phyloP scores from a whole-genome alignment of 495 filamentous ascomycete species.

The Aspergillus ostianus region DNA sequence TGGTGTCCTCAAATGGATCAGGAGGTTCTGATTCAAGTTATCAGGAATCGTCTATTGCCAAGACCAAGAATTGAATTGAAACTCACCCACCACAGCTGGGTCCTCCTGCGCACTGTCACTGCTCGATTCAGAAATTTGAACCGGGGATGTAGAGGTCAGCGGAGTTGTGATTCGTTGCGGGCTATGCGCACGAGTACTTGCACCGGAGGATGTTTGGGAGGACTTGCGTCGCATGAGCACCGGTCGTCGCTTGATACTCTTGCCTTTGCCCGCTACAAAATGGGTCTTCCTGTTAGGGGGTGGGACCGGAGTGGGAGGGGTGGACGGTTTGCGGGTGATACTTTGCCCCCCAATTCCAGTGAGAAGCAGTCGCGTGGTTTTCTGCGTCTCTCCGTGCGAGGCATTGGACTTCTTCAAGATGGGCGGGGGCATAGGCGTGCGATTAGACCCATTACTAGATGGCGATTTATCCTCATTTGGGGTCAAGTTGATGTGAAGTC shows the following conservation, averaged over 20 bases:
- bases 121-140: neutral
- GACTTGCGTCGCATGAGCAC: conserved; percentile 44
- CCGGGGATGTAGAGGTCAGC: neutral
- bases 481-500: conserved; percentile 1
- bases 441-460: conserved; percentile 8
- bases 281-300: conserved; percentile 31
- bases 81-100: conserved; percentile 1
- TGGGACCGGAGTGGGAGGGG: conserved; percentile 27
- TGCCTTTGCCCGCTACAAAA: conserved; percentile 31
- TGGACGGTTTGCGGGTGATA: conserved; percentile 34
- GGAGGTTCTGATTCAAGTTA: neutral
- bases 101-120: conserved; percentile 1
- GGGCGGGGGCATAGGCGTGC: conserved; percentile 25
- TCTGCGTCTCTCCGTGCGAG: conserved; percentile 27
- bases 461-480: conserved; percentile 7
- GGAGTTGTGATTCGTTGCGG: conserved; percentile 6
- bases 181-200: conserved; percentile 18
- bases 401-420: conserved; percentile 40
- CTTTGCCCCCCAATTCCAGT: conserved; percentile 26
- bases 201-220: conserved; percentile 27
- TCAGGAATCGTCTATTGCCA: neutral
- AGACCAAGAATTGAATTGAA: neutral
- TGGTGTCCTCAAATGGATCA: neutral
- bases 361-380: conserved; percentile 37
- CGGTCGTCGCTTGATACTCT: conserved; percentile 39